These are phyloP conservation scores for Blumeriella jaapii DNA, from an alignment of 2,329 filamentous ascomycete species.

Conservation along the genomic window DNA sequence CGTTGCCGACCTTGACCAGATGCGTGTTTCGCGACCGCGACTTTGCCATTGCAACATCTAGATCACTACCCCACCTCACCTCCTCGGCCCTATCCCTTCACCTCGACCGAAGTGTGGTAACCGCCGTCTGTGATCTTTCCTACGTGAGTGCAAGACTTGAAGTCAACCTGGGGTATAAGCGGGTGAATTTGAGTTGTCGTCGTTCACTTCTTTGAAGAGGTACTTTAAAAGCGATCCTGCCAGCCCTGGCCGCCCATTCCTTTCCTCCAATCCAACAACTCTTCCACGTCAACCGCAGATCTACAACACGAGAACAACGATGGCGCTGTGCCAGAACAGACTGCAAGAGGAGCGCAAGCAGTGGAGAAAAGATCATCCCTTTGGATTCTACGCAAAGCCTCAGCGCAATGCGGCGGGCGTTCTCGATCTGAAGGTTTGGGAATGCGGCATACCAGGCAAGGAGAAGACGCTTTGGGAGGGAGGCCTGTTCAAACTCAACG, in stretches of 20 bases:
- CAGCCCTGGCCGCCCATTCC: neutral
- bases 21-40: constrained; percentile 1
- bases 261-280: constrained; percentile 3
- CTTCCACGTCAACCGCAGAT: constrained; percentile 1
- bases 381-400: constrained; percentile 92
- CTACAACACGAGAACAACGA: constrained; percentile 30
- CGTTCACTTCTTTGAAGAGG: neutral
- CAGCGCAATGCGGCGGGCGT: constrained; percentile 67
- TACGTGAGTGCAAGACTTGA: too few species aligned
- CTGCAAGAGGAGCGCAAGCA: constrained; percentile 88
- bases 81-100: neutral
- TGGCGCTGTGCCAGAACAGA: constrained; percentile 83
- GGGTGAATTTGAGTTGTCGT: too few species aligned
- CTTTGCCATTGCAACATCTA: constrained; percentile 10
- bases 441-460: constrained; percentile 92
- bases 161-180: too few species aligned
- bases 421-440: constrained; percentile 90
- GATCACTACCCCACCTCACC: constrained; percentile 10
- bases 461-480: constrained; percentile 96
- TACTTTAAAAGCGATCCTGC: neutral
- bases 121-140: neutral
- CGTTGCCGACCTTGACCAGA: too few species aligned
- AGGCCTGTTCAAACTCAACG: constrained; percentile 89
- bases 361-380: constrained; percentile 94
- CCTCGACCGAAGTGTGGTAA: too few species aligned